Evolutionary conservation across 75 land plant species (phyloP), one percentile per base, ranked within the genome.

Genomic region (Cryptomeria japonica): DNA sequence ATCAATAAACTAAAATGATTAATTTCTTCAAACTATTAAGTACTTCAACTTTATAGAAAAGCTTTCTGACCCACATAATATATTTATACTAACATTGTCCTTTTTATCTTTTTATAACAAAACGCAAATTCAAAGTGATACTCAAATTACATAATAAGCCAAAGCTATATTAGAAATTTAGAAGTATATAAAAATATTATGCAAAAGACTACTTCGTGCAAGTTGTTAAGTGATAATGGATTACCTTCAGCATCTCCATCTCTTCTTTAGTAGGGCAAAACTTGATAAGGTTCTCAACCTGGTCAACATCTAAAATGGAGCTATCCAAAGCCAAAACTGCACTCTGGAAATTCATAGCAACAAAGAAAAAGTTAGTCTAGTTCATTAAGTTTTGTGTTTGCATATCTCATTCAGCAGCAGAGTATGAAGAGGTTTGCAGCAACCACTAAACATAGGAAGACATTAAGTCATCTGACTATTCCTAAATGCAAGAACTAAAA

Each of bases 251-350:
- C 92, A 91, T 91, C 89, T 98, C 99, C 96, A 97, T 98, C 88
- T 98, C 99, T 91, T 98, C 99, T 84, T 97, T 98, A 38, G 99
- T 98, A 6, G 99, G 99, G 87, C 99, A 97, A 76, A 97, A 97
- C 87, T 98, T 98, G 80, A 97, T 97, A 31, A 98, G 94, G 91
- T 97, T 97, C 82, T 98, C 99, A 84, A 97, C 99, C 88, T 98
- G 99, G 89, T 98, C 99, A 86, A 91, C 88, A 89, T 97, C 99
- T 53, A 98, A 88, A n/a, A 93, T 87, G 15, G 97, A 87, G 85
- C 93, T 88, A 94, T 97, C 96, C 92, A 98, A 89, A 46, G 96
- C 93, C 80, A 98, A 88, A 87, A 98, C 91, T 70, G 96, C 97
- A 92, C 86, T 95, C 99, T 98, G 90, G 12, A 85, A 16, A 85